Evolutionary conservation across 225 moss, liverwort and hornwort genomes (phyloP).

Genomic region (Bryum argenteum): DNA sequence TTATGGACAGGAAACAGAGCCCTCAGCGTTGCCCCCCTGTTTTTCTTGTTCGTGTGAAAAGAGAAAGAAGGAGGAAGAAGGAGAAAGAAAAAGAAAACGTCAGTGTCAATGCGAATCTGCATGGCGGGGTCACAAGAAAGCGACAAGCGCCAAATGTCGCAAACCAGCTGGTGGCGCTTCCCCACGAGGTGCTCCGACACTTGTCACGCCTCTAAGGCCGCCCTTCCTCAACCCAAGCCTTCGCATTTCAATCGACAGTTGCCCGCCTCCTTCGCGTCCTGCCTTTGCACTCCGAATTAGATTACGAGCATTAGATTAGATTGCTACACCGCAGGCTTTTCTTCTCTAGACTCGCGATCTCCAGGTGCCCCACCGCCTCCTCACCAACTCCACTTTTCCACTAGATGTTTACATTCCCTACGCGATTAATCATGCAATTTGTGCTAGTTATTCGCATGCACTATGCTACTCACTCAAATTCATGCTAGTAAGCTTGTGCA

Average conservation of each 20-base stretch:
- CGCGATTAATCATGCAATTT: background rate
- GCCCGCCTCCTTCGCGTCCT: background rate
- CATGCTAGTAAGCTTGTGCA: background rate
- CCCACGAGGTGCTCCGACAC: background rate
- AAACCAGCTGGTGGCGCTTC: accelerated
- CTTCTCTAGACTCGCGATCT: background rate
- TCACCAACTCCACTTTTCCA: no score
- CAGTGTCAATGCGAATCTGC: no score
- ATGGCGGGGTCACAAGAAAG: background rate
- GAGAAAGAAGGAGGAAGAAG: no score
- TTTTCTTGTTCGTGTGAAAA: no score
- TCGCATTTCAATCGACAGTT: background rate
- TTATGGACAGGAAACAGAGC: no score
- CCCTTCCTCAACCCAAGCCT: background rate
- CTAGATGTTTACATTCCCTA: no score
- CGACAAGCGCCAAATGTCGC: background rate
- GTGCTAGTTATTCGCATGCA: background rate
- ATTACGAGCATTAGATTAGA: background rate
- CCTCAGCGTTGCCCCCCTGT: no score
- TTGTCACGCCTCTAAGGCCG: background rate
- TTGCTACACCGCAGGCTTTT: background rate
- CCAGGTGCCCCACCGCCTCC: background rate
- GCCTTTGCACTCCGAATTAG: background rate
- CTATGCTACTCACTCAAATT: no score
- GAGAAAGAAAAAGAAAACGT: no score